phyloP scores from a whole-genome alignment of 768 basidiomycete genomes.

The Trichaptum fuscoviolaceum region DNA sequence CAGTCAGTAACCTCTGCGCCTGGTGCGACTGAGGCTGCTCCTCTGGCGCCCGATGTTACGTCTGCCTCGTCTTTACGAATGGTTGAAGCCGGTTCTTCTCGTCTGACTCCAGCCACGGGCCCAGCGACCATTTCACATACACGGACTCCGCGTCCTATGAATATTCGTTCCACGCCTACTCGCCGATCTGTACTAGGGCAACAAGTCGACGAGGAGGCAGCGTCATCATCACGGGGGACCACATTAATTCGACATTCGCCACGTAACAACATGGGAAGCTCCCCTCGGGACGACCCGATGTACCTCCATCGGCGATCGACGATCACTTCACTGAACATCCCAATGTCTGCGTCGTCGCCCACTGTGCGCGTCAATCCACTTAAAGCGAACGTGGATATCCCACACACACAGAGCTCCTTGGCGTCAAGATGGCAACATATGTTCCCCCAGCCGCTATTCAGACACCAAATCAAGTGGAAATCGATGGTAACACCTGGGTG shows the following conservation, averaged over 20 bases:
- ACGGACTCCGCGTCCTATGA: constrained; percentile 25
- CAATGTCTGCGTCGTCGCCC: constrained; percentile 45
- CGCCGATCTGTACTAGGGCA: constrained; percentile 44
- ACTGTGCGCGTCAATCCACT: constrained; percentile 58
- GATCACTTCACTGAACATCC: constrained; percentile 27
- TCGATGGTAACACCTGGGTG: constrained; percentile 81
- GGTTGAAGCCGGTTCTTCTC: constrained; percentile 4
- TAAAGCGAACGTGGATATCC: constrained; percentile 49
- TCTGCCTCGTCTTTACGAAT: constrained; percentile 22
- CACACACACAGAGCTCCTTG: constrained; percentile 64
- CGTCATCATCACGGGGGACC: constrained; percentile 36
- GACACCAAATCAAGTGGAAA: constrained; percentile 91
- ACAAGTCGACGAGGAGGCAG: constrained; percentile 55
- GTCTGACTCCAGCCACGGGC: constrained; percentile 18
- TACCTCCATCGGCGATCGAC: constrained; percentile 47
- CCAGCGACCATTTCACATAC: constrained; percentile 21
- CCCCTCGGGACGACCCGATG: constrained; percentile 62
- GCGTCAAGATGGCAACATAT: constrained; percentile 89
- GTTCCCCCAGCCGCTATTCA: constrained; percentile 64
- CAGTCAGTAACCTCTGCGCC: constrained; percentile 60
- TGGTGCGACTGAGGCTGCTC: constrained; percentile 38
- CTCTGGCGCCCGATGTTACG: constrained; percentile 12
- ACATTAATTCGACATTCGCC: constrained; percentile 57
- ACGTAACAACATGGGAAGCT: constrained; percentile 39
- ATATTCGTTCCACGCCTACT: constrained; percentile 34